Conservation (phyloP, 2,329 filamentous ascomycete species). For the Talaromyces verruculosus region DNA sequence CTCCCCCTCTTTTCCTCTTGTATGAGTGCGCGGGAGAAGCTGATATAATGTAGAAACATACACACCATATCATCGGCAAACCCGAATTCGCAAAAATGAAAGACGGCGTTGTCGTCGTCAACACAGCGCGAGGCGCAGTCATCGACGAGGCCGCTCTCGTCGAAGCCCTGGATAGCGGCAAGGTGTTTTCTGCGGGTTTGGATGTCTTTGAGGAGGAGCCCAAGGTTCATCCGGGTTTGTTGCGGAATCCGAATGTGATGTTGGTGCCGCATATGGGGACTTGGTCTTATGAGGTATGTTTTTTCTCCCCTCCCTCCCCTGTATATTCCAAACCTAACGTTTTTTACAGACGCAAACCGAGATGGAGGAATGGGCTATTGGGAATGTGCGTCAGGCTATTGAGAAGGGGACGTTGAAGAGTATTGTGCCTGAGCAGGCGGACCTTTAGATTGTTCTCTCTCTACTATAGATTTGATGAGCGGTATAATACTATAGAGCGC, state of each 20-base stretch:
- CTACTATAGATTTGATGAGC: neutral
- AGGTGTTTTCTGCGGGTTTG: slow-evolving; percentile 69
- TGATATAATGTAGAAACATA: slow-evolving; percentile 52
- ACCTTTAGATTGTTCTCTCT: slow-evolving; percentile 33
- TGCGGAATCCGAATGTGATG: slow-evolving; percentile 69
- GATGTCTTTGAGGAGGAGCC: slow-evolving; percentile 86
- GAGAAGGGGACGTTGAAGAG: slow-evolving; percentile 63
- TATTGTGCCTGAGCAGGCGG: slow-evolving; percentile 70
- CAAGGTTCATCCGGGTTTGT: slow-evolving; percentile 68
- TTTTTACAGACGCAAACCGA: slow-evolving; percentile 49
- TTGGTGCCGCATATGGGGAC: slow-evolving; percentile 86
- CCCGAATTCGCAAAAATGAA: slow-evolving; percentile 76
- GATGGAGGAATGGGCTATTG: slow-evolving; percentile 75
- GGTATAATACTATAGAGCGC: neutral
- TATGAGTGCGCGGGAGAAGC: neutral
- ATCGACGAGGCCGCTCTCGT: slow-evolving; percentile 81
- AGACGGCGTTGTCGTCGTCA: slow-evolving; percentile 71
- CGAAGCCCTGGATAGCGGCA: slow-evolving; percentile 66
- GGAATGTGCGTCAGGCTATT: slow-evolving; percentile 65
- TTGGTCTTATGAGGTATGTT: slow-evolving; percentile 64
- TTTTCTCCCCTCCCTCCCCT: slow-evolving; percentile 15
- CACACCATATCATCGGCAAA: slow-evolving; percentile 72
- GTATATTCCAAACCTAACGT: neutral
- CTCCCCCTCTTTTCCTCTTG: neutral
- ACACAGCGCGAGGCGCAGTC: slow-evolving; percentile 78